These are phyloP conservation scores for Fraxinus sp. DNA, from an alignment of 305 asterid species.

Conservation along the genomic window DNA sequence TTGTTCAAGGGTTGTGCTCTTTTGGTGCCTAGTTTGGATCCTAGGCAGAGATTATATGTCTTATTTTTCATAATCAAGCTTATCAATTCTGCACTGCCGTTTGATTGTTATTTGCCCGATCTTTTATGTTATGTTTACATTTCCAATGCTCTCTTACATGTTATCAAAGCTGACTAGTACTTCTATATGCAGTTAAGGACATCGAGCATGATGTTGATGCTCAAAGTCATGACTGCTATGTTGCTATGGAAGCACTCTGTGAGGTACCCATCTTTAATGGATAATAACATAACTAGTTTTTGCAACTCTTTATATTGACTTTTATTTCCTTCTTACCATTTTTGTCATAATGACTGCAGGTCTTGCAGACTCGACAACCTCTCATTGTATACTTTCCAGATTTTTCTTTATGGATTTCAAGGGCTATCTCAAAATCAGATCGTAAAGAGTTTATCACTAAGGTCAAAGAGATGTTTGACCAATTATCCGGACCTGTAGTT, in stretches of 20 bases:
- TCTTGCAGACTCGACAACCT: slow-evolving; percentile 78
- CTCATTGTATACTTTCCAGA: slow-evolving; percentile 86
- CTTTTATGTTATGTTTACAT: slow-evolving; percentile 4
- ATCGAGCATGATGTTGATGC: slow-evolving; percentile 84
- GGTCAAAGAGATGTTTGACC: slow-evolving; percentile 82
- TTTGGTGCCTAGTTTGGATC: neutral
- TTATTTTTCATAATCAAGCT: neutral
- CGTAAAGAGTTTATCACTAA: slow-evolving; percentile 66
- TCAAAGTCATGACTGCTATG: slow-evolving; percentile 74
- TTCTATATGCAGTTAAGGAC: slow-evolving; percentile 63
- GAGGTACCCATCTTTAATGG: slow-evolving; percentile 55
- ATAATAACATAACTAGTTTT: slow-evolving; percentile 12
- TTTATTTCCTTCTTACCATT: slow-evolving; percentile 18
- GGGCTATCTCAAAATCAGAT: slow-evolving; percentile 75
- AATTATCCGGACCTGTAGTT: slow-evolving; percentile 71
- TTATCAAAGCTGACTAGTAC: slow-evolving; percentile 16
- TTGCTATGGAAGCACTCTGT: slow-evolving; percentile 84
- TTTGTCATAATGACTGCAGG: slow-evolving; percentile 48
- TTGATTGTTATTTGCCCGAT: neutral
- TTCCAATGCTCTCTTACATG: neutral
- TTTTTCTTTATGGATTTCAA: slow-evolving; percentile 78
- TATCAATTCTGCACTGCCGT: slow-evolving; percentile 1
- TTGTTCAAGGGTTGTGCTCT: neutral
- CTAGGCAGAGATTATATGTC: neutral
- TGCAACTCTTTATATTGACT: neutral